Conservation (phyloP, 176 grass and related monocot species). For the Canna indica region DNA sequence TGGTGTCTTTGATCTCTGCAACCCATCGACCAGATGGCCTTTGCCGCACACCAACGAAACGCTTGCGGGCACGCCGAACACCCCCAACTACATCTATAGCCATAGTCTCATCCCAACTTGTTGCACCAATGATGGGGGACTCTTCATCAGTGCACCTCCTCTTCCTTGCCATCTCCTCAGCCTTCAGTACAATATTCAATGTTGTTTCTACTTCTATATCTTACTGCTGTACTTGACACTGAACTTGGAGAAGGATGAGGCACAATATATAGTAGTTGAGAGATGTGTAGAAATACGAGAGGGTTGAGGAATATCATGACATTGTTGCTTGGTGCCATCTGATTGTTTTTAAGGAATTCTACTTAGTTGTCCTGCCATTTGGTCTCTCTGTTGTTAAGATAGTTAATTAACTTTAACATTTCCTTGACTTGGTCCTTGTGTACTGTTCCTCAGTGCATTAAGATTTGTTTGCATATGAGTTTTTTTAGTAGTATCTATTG, state of each 20-base stretch:
- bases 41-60: conserved; percentile 16
- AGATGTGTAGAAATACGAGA: not conserved
- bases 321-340: not conserved
- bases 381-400: not conserved
- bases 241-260: not conserved
- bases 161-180: conserved; percentile 9
- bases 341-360: not conserved
- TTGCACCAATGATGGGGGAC: not conserved
- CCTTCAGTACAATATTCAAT: not conserved
- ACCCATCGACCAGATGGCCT: conserved; percentile 18
- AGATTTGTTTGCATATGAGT: not conserved
- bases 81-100: not conserved
- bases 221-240: not conserved
- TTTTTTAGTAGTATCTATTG: not conserved
- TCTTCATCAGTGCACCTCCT: conserved; percentile 9
- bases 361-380: not conserved
- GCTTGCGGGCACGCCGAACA: not conserved
- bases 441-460: not conserved
- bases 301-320: not conserved
- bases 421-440: not conserved
- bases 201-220: not conserved
- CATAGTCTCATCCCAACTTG: not conserved
- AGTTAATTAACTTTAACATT: not conserved
- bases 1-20: conserved; percentile 25
- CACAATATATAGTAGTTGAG: not conserved